Evolutionary conservation across 345 rosid genomes (phyloP).

Genomic region (Populus nigra): DNA sequence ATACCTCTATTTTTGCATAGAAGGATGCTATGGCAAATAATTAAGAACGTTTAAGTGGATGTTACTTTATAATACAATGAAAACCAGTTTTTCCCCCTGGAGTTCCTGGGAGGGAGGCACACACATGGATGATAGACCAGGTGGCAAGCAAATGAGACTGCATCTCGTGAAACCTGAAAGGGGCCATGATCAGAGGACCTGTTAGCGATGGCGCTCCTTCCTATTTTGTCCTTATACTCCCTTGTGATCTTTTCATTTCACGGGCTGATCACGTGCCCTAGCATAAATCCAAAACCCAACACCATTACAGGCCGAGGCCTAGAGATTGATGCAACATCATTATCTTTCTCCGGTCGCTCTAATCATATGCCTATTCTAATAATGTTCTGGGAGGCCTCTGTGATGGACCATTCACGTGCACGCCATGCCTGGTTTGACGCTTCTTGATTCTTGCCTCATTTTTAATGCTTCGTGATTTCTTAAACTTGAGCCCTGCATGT

Average conservation of each 20-base stretch:
- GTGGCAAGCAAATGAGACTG: background rate
- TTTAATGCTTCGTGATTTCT: background rate
- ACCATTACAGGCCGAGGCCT: background rate
- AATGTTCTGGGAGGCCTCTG: background rate
- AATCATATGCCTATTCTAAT: background rate
- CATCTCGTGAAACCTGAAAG: slow-evolving; percentile 17
- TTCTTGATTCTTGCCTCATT: background rate
- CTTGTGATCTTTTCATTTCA: slow-evolving; percentile 20
- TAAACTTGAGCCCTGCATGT: background rate
- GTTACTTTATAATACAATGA: no score
- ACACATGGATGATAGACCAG: no score
- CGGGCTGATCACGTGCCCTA: slow-evolving; percentile 15
- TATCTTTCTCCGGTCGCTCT: background rate
- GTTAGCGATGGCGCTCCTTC: background rate
- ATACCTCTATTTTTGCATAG: no score
- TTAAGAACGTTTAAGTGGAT: no score
- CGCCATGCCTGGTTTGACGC: background rate
- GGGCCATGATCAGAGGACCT: background rate
- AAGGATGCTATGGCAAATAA: no score
- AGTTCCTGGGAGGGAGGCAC: no score
- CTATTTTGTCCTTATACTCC: background rate
- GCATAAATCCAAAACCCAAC: slow-evolving; percentile 10
- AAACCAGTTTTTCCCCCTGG: no score
- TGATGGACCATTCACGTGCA: background rate
- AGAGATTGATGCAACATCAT: background rate